Conservation (phyloP, 169 alveolate species). For the Plasmodium cynomolgi region DNA sequence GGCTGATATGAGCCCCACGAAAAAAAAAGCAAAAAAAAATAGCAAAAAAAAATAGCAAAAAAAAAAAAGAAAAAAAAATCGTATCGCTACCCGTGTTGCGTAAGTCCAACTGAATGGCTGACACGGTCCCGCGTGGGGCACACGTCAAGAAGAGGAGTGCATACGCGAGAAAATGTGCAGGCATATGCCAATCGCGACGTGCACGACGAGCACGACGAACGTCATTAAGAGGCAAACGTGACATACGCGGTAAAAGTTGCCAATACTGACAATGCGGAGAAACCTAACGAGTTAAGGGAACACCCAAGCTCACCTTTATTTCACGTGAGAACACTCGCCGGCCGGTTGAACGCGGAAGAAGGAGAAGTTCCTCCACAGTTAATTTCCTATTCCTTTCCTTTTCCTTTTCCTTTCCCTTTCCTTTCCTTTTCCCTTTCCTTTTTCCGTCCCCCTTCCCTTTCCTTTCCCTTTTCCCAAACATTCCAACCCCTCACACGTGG, state of each 20-base stretch:
- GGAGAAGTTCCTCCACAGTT: background rate
- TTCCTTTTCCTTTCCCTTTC: no score
- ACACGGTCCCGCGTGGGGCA: background rate
- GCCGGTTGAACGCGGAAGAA: background rate
- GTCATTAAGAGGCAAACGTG: background rate
- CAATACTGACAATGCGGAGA: background rate
- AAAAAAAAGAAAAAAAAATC: background rate
- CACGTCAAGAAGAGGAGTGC: background rate
- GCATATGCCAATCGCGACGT: background rate
- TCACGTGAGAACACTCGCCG: background rate
- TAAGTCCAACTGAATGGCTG: background rate
- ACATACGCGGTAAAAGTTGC: background rate
- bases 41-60: no score
- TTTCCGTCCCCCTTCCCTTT: background rate
- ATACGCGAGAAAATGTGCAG: background rate
- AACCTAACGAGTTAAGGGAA: background rate
- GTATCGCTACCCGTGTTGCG: background rate
- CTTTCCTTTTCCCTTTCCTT: background rate
- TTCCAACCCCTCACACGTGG: background rate
- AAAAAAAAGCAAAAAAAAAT: background rate
- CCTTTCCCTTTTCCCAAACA: background rate
- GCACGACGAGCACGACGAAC: background rate
- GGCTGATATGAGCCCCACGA: background rate
- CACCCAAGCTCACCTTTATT: background rate
- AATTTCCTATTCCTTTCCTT: background rate